Evolutionary conservation across 2,329 filamentous ascomycete species (phyloP).

Genomic region (Clonostachys rhizophaga): DNA sequence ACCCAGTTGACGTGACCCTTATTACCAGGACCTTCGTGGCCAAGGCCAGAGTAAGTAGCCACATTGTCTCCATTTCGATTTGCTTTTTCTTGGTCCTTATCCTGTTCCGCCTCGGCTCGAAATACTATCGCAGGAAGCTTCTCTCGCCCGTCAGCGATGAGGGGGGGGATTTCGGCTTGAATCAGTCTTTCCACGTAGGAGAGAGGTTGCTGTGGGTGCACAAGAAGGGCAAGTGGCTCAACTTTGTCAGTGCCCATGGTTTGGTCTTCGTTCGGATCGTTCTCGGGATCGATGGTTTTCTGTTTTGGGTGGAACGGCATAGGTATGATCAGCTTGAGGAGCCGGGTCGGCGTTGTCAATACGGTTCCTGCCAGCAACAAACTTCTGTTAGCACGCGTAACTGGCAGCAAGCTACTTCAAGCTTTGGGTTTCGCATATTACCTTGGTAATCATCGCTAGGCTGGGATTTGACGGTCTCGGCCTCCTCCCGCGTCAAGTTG

Average conservation of each 20-base stretch:
- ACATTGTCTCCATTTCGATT: conserved; percentile 35
- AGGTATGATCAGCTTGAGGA: conserved; percentile 77
- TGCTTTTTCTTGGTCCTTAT: conserved; percentile 31
- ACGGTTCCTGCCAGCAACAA: conserved; percentile 53
- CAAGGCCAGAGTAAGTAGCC: conserved; percentile 67
- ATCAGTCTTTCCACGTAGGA: conserved; percentile 88
- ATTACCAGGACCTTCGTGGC: conserved; percentile 49
- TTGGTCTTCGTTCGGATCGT: conserved; percentile 22
- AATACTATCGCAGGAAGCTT: conserved; percentile 74
- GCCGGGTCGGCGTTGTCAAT: conserved; percentile 72
- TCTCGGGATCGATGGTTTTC: conserved; percentile 32
- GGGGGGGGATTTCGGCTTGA: conserved; percentile 75
- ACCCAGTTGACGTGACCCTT: conserved; percentile 57
- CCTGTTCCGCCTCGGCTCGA: conserved; percentile 68
- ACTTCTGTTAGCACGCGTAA: neutral
- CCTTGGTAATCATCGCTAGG: conserved; percentile 19
- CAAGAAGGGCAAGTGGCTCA: conserved; percentile 79
- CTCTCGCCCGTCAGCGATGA: conserved; percentile 60
- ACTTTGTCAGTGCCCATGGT: conserved; percentile 39
- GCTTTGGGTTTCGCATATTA: neutral
- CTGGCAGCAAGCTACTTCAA: neutral
- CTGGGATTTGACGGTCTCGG: conserved; percentile 12
- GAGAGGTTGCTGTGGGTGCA: conserved; percentile 86
- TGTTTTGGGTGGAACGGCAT: conserved; percentile 43
- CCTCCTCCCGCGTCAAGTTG: conserved; percentile 25